phyloP scores from a whole-genome alignment of 2,329 filamentous ascomycete species.

The Nemania diffusa region DNA sequence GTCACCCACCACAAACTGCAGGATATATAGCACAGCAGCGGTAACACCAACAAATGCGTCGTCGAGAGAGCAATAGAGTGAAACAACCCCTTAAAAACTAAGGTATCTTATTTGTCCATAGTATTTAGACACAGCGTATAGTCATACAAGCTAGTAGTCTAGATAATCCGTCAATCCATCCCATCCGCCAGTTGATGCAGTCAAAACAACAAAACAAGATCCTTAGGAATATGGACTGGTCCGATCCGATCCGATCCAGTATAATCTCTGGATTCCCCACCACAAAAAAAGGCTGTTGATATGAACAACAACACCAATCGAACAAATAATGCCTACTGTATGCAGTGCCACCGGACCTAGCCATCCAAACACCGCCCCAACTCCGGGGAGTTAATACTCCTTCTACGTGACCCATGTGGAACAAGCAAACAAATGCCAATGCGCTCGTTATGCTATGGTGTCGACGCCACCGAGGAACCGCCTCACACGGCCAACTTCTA shows the following conservation, averaged over 20 bases:
- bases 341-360: slow-evolving; percentile 2
- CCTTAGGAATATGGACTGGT: slow-evolving; percentile 5
- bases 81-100: neutral
- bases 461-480: slow-evolving; percentile 85
- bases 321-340: slow-evolving; percentile 4
- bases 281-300: neutral
- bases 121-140: neutral
- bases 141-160: neutral
- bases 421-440: slow-evolving; percentile 42
- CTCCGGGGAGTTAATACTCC: neutral
- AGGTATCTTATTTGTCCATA: slow-evolving; percentile 9
- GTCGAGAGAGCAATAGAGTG: neutral
- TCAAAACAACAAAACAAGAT: slow-evolving; percentile 3
- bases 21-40: neutral
- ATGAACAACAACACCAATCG: neutral
- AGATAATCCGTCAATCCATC: neutral
- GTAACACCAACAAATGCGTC: neutral
- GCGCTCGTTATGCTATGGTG: slow-evolving; percentile 57
- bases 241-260: slow-evolving; percentile 6
- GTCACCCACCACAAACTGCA: neutral
- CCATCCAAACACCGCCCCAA: slow-evolving; percentile 18
- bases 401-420: neutral
- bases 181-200: slow-evolving; percentile 8
- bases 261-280: slow-evolving; percentile 6
- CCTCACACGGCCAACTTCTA: slow-evolving; percentile 80